Evolutionary conservation across 768 basidiomycete species (phyloP).

Genomic region (Clitopilus hobsonii): DNA sequence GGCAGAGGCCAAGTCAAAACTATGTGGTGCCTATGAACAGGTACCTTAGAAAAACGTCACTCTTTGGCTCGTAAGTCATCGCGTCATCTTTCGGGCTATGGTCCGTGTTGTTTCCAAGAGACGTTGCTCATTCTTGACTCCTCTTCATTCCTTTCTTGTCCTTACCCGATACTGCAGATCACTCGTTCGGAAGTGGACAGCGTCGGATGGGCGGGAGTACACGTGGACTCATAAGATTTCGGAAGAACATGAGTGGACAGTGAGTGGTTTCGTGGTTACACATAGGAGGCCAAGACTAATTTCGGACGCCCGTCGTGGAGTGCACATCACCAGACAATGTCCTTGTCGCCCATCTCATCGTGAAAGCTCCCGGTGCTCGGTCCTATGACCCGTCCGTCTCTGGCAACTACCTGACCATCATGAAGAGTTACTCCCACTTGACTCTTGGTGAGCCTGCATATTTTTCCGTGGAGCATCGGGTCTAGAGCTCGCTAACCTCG

Average conservation of each 20-base stretch:
- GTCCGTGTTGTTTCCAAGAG: not conserved
- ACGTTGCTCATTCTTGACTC: constrained; percentile 2
- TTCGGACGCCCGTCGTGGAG: not conserved
- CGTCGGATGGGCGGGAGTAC: constrained; percentile 67
- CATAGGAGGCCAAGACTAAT: not conserved
- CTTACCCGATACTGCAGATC: constrained; percentile 39
- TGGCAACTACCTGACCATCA: constrained; percentile 43
- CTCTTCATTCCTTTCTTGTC: constrained; percentile 2
- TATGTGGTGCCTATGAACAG: constrained; percentile 54
- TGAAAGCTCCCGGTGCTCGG: constrained; percentile 29
- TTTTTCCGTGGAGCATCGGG: not conserved
- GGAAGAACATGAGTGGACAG: constrained; percentile 71
- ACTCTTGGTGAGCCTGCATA: constrained; percentile 16
- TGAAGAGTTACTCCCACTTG: constrained; percentile 35
- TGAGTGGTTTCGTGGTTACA: constrained; percentile 26
- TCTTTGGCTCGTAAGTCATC: constrained; percentile 60
- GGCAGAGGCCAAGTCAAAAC: constrained; percentile 25
- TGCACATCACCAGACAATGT: not conserved
- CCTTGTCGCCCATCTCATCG: constrained; percentile 17
- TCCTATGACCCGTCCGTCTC: constrained; percentile 36
- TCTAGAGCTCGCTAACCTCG: not conserved
- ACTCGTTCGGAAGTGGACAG: constrained; percentile 61
- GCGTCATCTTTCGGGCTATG: not conserved
- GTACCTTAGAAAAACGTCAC: constrained; percentile 57
- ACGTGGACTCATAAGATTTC: constrained; percentile 56